Percentiles rank a stretch among this genome's conserved stretches.
Conservation (phyloP, 2,329 filamentous ascomycete species). For the Trichophyton simii region DNA sequence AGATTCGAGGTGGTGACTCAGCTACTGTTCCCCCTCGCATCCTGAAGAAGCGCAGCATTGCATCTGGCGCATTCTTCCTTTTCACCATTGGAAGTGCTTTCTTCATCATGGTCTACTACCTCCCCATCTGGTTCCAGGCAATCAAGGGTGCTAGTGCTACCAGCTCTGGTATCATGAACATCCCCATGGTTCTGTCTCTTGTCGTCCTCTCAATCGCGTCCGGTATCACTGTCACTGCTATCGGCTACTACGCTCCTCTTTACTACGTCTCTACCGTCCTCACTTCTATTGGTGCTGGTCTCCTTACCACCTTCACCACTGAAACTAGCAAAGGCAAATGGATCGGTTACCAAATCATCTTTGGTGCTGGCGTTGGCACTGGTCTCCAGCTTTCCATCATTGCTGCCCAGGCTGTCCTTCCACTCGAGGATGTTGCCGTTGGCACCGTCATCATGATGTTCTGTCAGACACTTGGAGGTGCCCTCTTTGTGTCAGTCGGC, state of each 20-base stretch:
- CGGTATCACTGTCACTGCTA: slow-evolving; percentile 8
- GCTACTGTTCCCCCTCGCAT: slow-evolving; percentile 24
- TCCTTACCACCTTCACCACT: slow-evolving; percentile 21
- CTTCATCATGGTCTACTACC: slow-evolving; percentile 15
- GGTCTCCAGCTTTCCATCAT: slow-evolving; percentile 16
- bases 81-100: slow-evolving; percentile 7
- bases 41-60: slow-evolving; percentile 11
- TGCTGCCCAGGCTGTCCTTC: slow-evolving; percentile 17
- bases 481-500: slow-evolving; percentile 17
- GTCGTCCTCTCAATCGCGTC: slow-evolving; percentile 16
- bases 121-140: slow-evolving; percentile 33
- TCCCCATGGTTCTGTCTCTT: slow-evolving; percentile 28
- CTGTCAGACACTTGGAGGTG: slow-evolving; percentile 16
- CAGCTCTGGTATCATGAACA: slow-evolving; percentile 22
- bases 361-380: slow-evolving; percentile 16
- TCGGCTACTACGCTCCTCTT: slow-evolving; percentile 18
- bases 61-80: slow-evolving; percentile 6
- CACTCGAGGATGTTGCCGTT: slow-evolving; percentile 13
- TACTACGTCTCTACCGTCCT: slow-evolving; percentile 16
- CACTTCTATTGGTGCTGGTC: slow-evolving; percentile 18
- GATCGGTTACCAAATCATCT: slow-evolving; percentile 20
- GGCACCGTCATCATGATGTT: slow-evolving; percentile 18
- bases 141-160: slow-evolving; percentile 30
- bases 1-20: slow-evolving; percentile 19
- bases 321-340: slow-evolving; percentile 15